Evolutionary conservation across 1,139 yeast genomes (phyloP), one percentile per base, ranked within the genome.

Genomic region (Candida sojae): DNA sequence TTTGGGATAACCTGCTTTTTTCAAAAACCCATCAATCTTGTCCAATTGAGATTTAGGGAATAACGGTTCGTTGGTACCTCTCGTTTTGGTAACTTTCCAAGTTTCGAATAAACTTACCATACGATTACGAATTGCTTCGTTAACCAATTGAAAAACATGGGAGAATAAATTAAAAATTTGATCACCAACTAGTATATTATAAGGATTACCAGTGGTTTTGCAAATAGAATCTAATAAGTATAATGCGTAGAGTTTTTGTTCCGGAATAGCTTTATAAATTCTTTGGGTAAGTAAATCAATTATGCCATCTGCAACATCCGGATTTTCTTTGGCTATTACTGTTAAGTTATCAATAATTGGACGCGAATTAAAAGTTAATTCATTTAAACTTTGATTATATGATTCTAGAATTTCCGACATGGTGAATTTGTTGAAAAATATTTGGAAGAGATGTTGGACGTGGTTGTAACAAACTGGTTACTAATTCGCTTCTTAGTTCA

Each of bases 201-300:
- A 93, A 1, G 98, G 97, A 52, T 84, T 80, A 6, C 97, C 97
- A 23, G 90, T 86, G 57, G 86, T 88, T 67, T 93, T 93, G 67
- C 96, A 88, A 42, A 93, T 87, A n/a, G 97, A 91, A 65, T 93
- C 99, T 49, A 93, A 70, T 44, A 92, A 76, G 63, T 92, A 93
- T 55, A 93, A 75, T 4, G 95, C 84, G 59, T 82, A 93, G 47
- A 93, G 75, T 67, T 93, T 93, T 57, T 89, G 92, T 21, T 81
- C 80, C 1, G 98, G 98, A 5, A 88, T 64, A 48, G 71, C 64
- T 49, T 67, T 67, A 63, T 75, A 64, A 55, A 81, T 81, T 62
- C 88, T 79, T 50, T 76, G 75, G 44, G 88, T 79, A 59, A 93
- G 80, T 26, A 91, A 88, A 51, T 80, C 81, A 37, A 88, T 81